phyloP scores from a whole-genome alignment of 106 monocot species.

The Iris macrosiphon region DNA sequence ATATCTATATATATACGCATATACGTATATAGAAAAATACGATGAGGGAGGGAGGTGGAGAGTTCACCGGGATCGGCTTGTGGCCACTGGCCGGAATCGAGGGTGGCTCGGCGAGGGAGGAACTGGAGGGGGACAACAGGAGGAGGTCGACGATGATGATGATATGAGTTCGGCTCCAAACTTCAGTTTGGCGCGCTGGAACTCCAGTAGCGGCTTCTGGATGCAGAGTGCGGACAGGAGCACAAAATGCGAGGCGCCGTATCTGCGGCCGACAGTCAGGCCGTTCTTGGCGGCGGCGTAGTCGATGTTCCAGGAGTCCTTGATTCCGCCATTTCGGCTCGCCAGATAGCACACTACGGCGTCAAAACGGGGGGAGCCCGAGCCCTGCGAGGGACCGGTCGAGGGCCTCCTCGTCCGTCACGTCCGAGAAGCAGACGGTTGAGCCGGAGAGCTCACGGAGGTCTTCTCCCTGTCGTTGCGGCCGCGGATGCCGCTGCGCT shows the following conservation, averaged over 20 bases:
- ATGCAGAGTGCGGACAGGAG: constrained; percentile 95
- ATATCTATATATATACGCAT: too few species aligned
- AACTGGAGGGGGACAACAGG: too few species aligned
- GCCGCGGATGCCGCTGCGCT: constrained; percentile 67
- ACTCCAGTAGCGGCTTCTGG: constrained; percentile 91
- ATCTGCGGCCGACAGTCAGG: constrained; percentile 46
- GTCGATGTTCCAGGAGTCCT: constrained; percentile 82
- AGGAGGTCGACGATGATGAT: too few species aligned
- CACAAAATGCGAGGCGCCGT: constrained; percentile 79
- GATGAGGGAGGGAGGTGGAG: too few species aligned
- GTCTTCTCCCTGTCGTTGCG: constrained; percentile 23
- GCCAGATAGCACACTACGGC: constrained; percentile 88
- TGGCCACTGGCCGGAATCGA: too few species aligned
- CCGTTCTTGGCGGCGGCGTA: constrained; percentile 66
- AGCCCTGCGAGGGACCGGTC: constrained; percentile 37
- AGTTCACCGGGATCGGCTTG: too few species aligned
- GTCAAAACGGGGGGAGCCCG: constrained; percentile 40
- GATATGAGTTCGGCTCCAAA: constrained; percentile 75
- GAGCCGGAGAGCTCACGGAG: constrained; percentile 31
- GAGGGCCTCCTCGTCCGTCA: constrained; percentile 60
- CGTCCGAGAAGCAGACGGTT: constrained; percentile 86
- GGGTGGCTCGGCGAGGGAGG: too few species aligned
- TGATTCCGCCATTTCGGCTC: constrained; percentile 74
- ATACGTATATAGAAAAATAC: too few species aligned
- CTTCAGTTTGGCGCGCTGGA: constrained; percentile 93